Conservation (phyloP, 495 filamentous ascomycete species). For the Aspergillus haitiensis region DNA sequence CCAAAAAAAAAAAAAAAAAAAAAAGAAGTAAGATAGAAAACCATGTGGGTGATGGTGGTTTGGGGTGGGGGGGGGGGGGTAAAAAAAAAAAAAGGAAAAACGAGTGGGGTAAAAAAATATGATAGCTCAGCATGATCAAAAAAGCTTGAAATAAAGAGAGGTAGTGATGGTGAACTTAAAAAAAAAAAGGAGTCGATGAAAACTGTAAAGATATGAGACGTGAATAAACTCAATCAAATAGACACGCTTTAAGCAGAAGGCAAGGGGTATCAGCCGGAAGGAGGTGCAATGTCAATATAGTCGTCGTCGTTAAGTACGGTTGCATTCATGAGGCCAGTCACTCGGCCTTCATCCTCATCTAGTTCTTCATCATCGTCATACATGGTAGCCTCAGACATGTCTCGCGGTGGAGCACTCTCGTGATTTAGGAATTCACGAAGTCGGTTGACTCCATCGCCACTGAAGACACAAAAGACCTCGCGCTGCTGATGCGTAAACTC, state of each 20-base stretch:
- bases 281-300: constrained; percentile 45
- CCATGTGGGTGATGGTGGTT: constrained; percentile 13
- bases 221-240: constrained; percentile 23
- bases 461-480: constrained; percentile 96
- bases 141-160: constrained; percentile 4
- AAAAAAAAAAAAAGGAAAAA: constrained; percentile 15
- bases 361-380: constrained; percentile 59
- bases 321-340: constrained; percentile 57
- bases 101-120: constrained; percentile 7
- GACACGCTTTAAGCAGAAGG: constrained; percentile 24
- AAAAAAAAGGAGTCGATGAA: constrained; percentile 10
- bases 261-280: constrained; percentile 43
- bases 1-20: constrained; percentile 11
- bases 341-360: constrained; percentile 53
- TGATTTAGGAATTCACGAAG: constrained; percentile 77
- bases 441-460: constrained; percentile 74
- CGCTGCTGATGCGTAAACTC: constrained; percentile 97
- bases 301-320: constrained; percentile 54
- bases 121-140: constrained; percentile 9
- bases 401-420: constrained; percentile 28
- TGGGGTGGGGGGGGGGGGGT: no score
- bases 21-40: constrained; percentile 6
- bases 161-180: background rate
- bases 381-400: constrained; percentile 52
- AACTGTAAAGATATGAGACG: constrained; percentile 19